Evolutionary conservation across 352 stramenopile genomes (phyloP), one percentile per base, ranked within the genome.

Genomic region (Phytophthora pini): DNA sequence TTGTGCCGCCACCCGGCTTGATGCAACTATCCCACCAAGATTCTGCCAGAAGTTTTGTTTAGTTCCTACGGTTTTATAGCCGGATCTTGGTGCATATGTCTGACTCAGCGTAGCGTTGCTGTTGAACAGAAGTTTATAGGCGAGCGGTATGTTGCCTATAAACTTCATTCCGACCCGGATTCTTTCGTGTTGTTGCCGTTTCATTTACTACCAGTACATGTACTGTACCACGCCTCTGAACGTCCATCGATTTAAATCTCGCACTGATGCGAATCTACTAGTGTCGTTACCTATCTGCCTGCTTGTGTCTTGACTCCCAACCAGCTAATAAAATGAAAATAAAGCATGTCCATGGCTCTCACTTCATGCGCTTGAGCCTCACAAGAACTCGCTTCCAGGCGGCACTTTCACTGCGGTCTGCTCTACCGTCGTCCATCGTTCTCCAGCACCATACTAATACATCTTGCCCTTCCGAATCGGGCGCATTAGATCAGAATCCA

Each of bases 401-500:
- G 46, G 40, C 58, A 41, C 43, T 54, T 24, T n/a, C 13, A 39
- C 20, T 57, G 10, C 11, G 36, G 8, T 34, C 52, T 47, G 40
- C 15, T 44, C 39, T 38, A 45, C 49, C 55, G 49, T 26, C 24
- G 26, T 15, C n/a, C 41, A 15, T 15, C 31, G 46, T 38, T 38
- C 53, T 20, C 52, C 53, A 61, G 29, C 26, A 39, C 10, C 53
- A 55, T 65, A 61, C 69, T 75, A 79, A 72, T 80, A 88, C 68
- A 86, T 70, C 51, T 84, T 82, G 47, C 80, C 80, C 68, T 77
- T 86, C 15, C 76, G 77, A 57, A 89, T 87, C 27, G 77, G 77
- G n/a, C 80, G 77, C 80, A 89, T 85, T 31, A 89, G 70, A 52
- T 77, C 78, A 11, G 77, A 76, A 43, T 76, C 65, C 26, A 89